phyloP scores from a whole-genome alignment of 345 rosid genomes.

The Eucalyptus virginea region DNA sequence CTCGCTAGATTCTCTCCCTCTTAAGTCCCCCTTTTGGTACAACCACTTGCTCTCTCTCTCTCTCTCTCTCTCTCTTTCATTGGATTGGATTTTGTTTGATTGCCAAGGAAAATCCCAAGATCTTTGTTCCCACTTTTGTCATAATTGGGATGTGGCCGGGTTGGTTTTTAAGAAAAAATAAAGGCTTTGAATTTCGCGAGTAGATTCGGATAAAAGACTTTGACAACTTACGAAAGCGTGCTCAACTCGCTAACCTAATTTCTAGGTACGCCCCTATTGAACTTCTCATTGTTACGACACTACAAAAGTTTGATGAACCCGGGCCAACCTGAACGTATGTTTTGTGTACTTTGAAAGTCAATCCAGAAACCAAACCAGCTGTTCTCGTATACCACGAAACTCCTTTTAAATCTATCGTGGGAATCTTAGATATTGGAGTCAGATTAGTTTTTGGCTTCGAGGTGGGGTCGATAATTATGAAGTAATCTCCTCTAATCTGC shows the following conservation, averaged over 20 bases:
- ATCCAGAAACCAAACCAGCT: background rate
- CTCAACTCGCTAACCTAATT: background rate
- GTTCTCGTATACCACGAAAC: background rate
- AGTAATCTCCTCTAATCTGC: background rate
- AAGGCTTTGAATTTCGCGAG: background rate
- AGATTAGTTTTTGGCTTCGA: background rate
- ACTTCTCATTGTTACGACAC: background rate
- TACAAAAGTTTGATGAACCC: background rate
- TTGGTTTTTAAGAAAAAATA: background rate
- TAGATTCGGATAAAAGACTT: background rate
- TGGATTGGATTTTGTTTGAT: slow-evolving; percentile 24
- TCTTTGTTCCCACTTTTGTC: slow-evolving; percentile 11
- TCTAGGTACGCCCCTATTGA: background rate
- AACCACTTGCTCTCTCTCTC: slow-evolving; percentile 7
- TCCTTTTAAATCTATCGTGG: background rate
- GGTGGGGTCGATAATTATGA: background rate
- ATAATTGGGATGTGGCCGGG: background rate
- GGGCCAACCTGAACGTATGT: background rate
- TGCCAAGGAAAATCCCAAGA: slow-evolving; percentile 19
- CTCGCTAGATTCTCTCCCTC: slow-evolving; percentile 12
- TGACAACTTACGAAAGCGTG: background rate
- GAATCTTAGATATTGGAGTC: background rate
- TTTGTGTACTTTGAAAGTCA: background rate
- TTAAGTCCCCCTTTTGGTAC: slow-evolving; percentile 5
- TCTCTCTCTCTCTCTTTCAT: background rate